These are phyloP conservation scores for Diaporthe velutina DNA, from an alignment of 2,329 filamentous ascomycete genomes.

Conservation along the genomic window DNA sequence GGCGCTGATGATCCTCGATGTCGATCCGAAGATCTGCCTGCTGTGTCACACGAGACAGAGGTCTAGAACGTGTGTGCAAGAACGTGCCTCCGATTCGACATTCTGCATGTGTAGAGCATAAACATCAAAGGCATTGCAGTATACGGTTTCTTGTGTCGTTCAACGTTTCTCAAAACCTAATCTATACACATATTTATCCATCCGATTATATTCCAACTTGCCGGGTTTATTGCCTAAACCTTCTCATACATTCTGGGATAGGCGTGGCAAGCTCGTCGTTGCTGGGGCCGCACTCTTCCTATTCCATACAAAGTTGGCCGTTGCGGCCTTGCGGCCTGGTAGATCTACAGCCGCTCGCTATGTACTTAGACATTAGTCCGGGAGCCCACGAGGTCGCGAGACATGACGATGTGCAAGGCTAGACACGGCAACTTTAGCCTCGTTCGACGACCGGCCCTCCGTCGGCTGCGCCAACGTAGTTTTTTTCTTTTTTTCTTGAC, in stretches of 20 bases:
- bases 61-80: background rate
- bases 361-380: background rate
- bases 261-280: background rate
- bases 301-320: slow-evolving; percentile 2
- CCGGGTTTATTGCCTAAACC: background rate
- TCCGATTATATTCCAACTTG: background rate
- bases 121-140: background rate
- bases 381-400: background rate
- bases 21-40: slow-evolving; percentile 9
- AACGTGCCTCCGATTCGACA: too few relatives aligned
- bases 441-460: background rate
- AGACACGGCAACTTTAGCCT: slow-evolving; percentile 6
- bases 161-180: background rate
- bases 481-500: too few relatives aligned
- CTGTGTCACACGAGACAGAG: background rate
- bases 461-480: background rate
- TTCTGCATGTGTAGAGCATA: background rate
- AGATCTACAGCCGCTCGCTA: background rate
- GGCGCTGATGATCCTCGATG: slow-evolving; percentile 5
- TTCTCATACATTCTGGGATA: background rate
- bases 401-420: background rate
- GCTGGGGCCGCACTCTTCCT: slow-evolving; percentile 5
- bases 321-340: background rate
- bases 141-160: background rate
- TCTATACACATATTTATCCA: background rate